Base-by-base conservation (phyloP, 371 early-diverging fungal species). In the Syncephalastrum sp. region DNA sequence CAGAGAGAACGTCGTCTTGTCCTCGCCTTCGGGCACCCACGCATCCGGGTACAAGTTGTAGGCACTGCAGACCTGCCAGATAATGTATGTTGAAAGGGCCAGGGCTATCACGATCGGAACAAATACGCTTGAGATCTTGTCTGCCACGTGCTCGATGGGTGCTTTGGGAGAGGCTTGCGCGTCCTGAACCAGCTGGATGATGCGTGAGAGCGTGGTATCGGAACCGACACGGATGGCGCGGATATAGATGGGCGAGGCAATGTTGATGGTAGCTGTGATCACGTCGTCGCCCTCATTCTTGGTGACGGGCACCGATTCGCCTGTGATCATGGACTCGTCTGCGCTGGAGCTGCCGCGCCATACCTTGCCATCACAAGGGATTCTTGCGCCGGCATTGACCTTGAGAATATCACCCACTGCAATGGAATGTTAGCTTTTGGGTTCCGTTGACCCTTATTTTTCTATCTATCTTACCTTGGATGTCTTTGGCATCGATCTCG, bases 271-370 rank as follows among this genome's bases (percentile, higher is more conserved):
- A 0, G 83, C 88, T 45, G 81, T 79, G 44, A 83, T 82, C 14
- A 87, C 80, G 27, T 65, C 70, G 49, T 74, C 77, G 10, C 71
- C 72, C 52, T 73, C 70, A 1, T 68, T 74, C 64, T 90, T 91
- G 24, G 67, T 70, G 3, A 91, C 82, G 14, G 91, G 91, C 12
- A 91, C 57, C 15, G 89, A 78, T 67, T 93, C 94, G 42, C 94
- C 94, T 0, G 94, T 94, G 41, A 94, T 82, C 82, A 91, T 88
- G 51, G 87, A 83, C 67, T 91, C 91, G 57, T 94, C 92, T 6
- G 88, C 74, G 38, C 76, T 75, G 4, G 79, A 75, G 17, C 69
- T 63, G 0, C 87, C 87, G 53, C 77, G 72, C 80, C 85, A 82
- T 10, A 86, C 49, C 53, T 75, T 75, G 38, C 68, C 89, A 76